Percentiles rank a stretch among this genome's conserved stretches.
phyloP scores from a whole-genome alignment of 2,329 filamentous ascomycete species.

The Pyricularia pennisetigena region DNA sequence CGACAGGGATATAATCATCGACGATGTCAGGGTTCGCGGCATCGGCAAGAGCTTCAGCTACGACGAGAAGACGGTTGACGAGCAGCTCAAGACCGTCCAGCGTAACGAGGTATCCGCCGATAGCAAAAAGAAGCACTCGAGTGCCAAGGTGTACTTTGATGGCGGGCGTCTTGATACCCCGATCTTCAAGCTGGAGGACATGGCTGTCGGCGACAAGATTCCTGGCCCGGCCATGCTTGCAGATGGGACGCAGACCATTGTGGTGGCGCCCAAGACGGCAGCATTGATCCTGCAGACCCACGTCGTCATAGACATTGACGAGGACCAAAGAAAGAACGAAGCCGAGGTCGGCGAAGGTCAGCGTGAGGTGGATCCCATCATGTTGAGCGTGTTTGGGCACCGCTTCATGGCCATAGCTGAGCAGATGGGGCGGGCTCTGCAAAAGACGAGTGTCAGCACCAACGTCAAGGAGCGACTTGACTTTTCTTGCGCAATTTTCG shows the following conservation, averaged over 20 bases:
- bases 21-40: slow-evolving; percentile 59
- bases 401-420: slow-evolving; percentile 68
- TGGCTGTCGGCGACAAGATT: slow-evolving; percentile 48
- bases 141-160: slow-evolving; percentile 50
- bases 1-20: slow-evolving; percentile 57
- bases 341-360: neutral
- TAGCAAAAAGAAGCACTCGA: slow-evolving; percentile 40
- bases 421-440: slow-evolving; percentile 58
- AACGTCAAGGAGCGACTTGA: slow-evolving; percentile 66
- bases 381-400: slow-evolving; percentile 60
- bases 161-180: slow-evolving; percentile 37
- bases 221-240: slow-evolving; percentile 58
- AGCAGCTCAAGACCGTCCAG: slow-evolving; percentile 65
- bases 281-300: slow-evolving; percentile 58
- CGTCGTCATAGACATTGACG: slow-evolving; percentile 60
- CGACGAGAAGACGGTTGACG: slow-evolving; percentile 71
- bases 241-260: slow-evolving; percentile 60
- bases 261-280: slow-evolving; percentile 53
- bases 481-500: slow-evolving; percentile 64
- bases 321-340: slow-evolving; percentile 15
- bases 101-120: slow-evolving; percentile 43
- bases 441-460: slow-evolving; percentile 61
- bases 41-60: slow-evolving; percentile 55
- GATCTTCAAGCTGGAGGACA: slow-evolving; percentile 56
- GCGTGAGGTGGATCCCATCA: slow-evolving; percentile 49